Evolutionary conservation across 1,139 yeast genomes (phyloP), one percentile per base, ranked within the genome.

Genomic region (Lipomyces yarrowii): DNA sequence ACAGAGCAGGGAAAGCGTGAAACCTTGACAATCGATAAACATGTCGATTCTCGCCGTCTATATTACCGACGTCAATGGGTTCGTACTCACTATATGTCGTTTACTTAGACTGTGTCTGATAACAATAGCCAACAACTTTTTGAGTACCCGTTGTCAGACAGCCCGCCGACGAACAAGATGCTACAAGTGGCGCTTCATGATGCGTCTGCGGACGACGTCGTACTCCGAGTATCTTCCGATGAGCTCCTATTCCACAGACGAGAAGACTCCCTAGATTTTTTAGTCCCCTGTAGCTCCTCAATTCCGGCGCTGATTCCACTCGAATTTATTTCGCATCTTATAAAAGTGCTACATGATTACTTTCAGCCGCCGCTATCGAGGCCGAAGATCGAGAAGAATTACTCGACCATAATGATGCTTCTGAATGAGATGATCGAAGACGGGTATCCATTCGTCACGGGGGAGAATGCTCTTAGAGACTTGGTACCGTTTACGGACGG

Each of bases 381-480:
- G 1, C 77, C 84, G 55, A 87, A 87, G 71, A 79, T 91, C 15
- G 88, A 85, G 70, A 82, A 87, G 56, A 87, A 89, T 74, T 82
- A 82, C 70, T 94, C 90, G 73, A 83, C 89, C 3, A 78, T 90
- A 68, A 83, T 88, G 57, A 78, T 90, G 71, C 71, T 86, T 64
- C 73, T 86, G 71, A 84, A 86, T 71, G 90, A 90, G 73, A 86
- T 91, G 86, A 75, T 92, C 32, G 96, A 91, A 72, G 88, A 86
- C 59, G 94, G 96, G 1, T 81, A 83, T 32, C 96, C 97, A 0
- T 84, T 84, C 70, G 81, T 84, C 61, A 87, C 93, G 0, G 97
- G 91, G 71, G 80, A 87, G 62, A 92, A 91, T 75, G 83, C 86
- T 61, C 77, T 93, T 56, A 81, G 86, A 64, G 96, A 89, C 64